Base-by-base conservation (phyloP, 2,329 filamentous ascomycete species). In the Ilyonectria sp. region DNA sequence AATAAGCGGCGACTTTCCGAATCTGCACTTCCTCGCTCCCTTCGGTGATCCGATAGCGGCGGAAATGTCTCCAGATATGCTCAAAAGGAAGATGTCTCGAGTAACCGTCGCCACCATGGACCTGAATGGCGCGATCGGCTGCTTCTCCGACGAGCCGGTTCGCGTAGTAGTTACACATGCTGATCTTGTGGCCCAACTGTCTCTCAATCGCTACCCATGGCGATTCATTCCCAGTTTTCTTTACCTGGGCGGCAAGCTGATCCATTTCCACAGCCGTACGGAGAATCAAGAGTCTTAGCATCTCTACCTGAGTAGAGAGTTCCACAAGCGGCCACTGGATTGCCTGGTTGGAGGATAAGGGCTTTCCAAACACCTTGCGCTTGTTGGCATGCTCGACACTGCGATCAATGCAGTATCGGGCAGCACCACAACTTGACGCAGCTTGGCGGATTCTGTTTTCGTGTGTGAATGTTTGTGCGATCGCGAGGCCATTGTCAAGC, bases 271-370 rank as follows among this genome's bases (percentile, higher is more conserved):
- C 62, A 4, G 67, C 64, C 1, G 67, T 69, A 5, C 65, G 63
- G 6, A 71, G 59, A 26, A 69, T 71, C 13, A 69, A 23, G 4
- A 71, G 67, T 21, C 64, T 66, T 5, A 71, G 44, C 67, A 71
- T 71, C 37, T 69, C 67, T 6, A 40, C 40, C 15, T 71, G 69
- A 2, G 69, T 71, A 1, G 67, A 65, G 5, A 71, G 61, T 26
- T 71, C 69, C 1, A 71, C 69, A 10, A 71, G 59, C 6, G 69
- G 67, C 67, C 69, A 71, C 44, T 71, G 69, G n/a, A 71, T 71
- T 1, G 69, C 69, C 44, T 71, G 69, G 31, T 71, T 71, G 17
- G 49, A 26, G 6, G 63, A 62, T 1, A 71, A 37, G 6, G 67
- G 55, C 47, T 71, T 71, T 15, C 69, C 69, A 31, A 71, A 71